These are phyloP conservation scores for Pythium phragmiticola DNA, from an alignment of 352 stramenopile species.

Conservation along the genomic window DNA sequence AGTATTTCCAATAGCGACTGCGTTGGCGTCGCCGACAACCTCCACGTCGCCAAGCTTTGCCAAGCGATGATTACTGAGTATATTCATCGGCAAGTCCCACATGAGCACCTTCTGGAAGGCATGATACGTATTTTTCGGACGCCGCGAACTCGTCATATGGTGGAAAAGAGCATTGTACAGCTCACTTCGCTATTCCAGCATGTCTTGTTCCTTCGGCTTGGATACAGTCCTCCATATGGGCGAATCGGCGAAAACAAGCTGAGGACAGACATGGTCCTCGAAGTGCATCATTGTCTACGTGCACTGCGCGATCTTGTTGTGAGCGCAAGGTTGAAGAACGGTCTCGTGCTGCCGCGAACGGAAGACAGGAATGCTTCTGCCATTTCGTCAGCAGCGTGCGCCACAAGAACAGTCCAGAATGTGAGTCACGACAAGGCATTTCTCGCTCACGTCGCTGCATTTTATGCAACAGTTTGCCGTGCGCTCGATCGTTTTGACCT, in stretches of 20 bases:
- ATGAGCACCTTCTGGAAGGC: slow-evolving; percentile 5
- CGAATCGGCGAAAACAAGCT: background rate
- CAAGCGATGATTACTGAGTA: slow-evolving; percentile 12
- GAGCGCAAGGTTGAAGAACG: background rate
- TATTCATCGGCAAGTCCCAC: background rate
- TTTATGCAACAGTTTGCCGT: slow-evolving; percentile 39
- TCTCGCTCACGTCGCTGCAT: slow-evolving; percentile 38
- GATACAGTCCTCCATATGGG: background rate
- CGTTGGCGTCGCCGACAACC: background rate
- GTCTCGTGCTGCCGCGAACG: background rate
- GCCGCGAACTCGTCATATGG: slow-evolving; percentile 13
- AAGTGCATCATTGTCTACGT: slow-evolving; percentile 6
- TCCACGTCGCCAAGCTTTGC: slow-evolving; percentile 2
- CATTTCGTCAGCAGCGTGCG: background rate
- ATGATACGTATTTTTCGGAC: slow-evolving; percentile 17
- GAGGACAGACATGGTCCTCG: background rate
- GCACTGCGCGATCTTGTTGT: slow-evolving; percentile 9
- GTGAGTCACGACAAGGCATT: slow-evolving; percentile 43
- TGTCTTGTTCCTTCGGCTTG: slow-evolving; percentile 8
- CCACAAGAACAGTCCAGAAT: background rate
- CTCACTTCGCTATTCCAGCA: slow-evolving; percentile 13
- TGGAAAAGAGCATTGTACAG: slow-evolving; percentile 14
- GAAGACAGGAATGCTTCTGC: background rate
- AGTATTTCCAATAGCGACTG: background rate
- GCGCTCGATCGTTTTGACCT: slow-evolving; percentile 22